Evolutionary conservation across 768 basidiomycete species (phyloP).

Genomic region (Tylopilus rubrobrunneus): DNA sequence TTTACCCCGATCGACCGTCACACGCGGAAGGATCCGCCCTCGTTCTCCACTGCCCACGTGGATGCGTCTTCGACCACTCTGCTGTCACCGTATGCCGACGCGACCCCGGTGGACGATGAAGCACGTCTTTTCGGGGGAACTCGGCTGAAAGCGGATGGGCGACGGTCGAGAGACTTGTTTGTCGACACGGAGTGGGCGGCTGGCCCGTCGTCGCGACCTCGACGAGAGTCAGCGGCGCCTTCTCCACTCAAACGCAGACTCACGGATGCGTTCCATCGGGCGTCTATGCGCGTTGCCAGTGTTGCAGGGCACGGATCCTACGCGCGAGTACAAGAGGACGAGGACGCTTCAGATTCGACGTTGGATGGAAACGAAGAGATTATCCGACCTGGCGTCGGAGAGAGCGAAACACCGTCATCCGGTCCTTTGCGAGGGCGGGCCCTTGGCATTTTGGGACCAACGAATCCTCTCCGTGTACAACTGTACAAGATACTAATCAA

Average conservation of each 20-base stretch:
- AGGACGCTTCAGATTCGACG: constrained; percentile 31
- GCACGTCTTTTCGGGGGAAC: constrained; percentile 52
- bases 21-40: constrained; percentile 27
- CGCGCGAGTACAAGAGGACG: constrained; percentile 49
- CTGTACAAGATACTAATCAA: constrained; percentile 69
- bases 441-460: constrained; percentile 70
- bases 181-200: constrained; percentile 50
- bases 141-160: constrained; percentile 26
- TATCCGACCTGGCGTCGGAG: constrained; percentile 26
- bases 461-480: constrained; percentile 56
- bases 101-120: constrained; percentile 54
- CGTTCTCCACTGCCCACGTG: constrained; percentile 42
- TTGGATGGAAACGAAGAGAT: constrained; percentile 38
- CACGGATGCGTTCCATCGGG: constrained; percentile 54
- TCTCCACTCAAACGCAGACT: constrained; percentile 61
- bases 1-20: constrained; percentile 38
- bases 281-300: constrained; percentile 81
- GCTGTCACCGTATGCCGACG: constrained; percentile 36
- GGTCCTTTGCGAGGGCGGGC: constrained; percentile 72
- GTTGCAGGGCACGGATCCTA: constrained; percentile 61
- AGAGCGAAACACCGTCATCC: constrained; percentile 32
- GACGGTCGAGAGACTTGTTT: constrained; percentile 22
- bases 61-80: constrained; percentile 54
- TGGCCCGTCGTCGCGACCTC: constrained; percentile 35
- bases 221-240: constrained; percentile 41